Evolutionary conservation across 257 asterid genomes (phyloP).

Genomic region (Solanum medicagineum): DNA sequence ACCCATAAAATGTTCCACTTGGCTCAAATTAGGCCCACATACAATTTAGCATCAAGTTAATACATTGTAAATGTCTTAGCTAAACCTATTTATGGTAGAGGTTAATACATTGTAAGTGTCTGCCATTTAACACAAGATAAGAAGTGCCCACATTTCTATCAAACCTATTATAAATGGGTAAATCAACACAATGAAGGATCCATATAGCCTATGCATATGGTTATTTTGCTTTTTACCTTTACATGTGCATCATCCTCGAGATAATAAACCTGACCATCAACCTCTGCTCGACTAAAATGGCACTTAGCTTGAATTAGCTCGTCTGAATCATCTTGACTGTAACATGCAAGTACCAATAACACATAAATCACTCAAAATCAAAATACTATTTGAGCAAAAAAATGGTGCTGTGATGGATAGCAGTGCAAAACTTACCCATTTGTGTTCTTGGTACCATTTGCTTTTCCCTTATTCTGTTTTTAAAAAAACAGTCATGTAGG

Average conservation of each 20-base stretch:
- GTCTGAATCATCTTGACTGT: conserved; percentile 8
- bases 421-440: neutral
- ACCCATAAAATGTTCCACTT: neutral
- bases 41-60: neutral
- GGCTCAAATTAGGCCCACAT: neutral
- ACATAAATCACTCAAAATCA: neutral
- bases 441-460: neutral
- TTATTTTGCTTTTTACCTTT: conserved; percentile 18
- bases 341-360: neutral
- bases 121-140: neutral
- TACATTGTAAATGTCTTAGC: too few relatives aligned
- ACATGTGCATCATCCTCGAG: conserved; percentile 67
- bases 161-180: neutral
- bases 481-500: neutral
- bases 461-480: neutral
- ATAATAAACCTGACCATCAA: conserved; percentile 39
- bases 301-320: conserved; percentile 29
- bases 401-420: too few relatives aligned
- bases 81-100: too few relatives aligned
- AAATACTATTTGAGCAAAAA: neutral
- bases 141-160: neutral
- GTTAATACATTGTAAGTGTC: too few relatives aligned
- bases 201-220: neutral
- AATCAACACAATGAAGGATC: neutral
- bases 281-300: conserved; percentile 42